A percentile compares a stretch with the other conserved stretches of the same genome.
Evolutionary conservation across 2,329 filamentous ascomycete genomes (phyloP).

Genomic region (Talaromyces sp.): DNA sequence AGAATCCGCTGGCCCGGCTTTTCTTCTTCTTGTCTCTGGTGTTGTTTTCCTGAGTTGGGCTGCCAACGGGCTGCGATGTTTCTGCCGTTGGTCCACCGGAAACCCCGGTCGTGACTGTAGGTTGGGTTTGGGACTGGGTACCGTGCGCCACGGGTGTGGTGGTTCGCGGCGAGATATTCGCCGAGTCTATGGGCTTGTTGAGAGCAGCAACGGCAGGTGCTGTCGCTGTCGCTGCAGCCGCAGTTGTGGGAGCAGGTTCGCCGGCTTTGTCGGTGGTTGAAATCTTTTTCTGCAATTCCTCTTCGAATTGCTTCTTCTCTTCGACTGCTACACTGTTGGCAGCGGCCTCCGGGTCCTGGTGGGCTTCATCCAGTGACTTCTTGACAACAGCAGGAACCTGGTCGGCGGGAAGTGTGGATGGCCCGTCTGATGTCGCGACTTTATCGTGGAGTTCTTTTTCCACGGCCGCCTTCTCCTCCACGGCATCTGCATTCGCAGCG

Average conservation of each 20-base stretch:
- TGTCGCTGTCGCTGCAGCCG: constrained; percentile 32
- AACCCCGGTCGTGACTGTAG: constrained; percentile 14
- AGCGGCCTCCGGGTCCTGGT: constrained; percentile 62
- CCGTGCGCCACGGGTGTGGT: constrained; percentile 8
- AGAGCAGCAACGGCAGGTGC: constrained; percentile 25
- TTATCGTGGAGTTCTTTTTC: constrained; percentile 67
- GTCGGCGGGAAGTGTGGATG: constrained; percentile 25
- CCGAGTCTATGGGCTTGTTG: constrained; percentile 19
- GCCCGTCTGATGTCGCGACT: constrained; percentile 18
- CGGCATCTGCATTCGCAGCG: constrained; percentile 61
- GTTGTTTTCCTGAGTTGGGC: constrained; percentile 18
- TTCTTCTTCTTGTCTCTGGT: constrained; percentile 61
- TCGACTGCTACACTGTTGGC: constrained; percentile 61
- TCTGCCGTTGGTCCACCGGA: constrained; percentile 13
- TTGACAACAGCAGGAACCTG: constrained; percentile 33
- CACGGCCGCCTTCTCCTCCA: constrained; percentile 69
- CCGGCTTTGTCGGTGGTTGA: constrained; percentile 20
- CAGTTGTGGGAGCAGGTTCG: constrained; percentile 29
- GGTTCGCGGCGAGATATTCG: constrained; percentile 24
- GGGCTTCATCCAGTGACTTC: constrained; percentile 41
- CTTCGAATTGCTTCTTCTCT: constrained; percentile 66
- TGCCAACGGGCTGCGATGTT: constrained; percentile 17
- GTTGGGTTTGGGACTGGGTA: constrained; percentile 5
- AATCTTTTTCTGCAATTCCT: constrained; percentile 61
- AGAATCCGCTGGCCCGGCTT: constrained; percentile 59